Evolutionary conservation across 306 rosid species (phyloP), one percentile per base, ranked within the genome.

Genomic region (Dalbergia oliveri): DNA sequence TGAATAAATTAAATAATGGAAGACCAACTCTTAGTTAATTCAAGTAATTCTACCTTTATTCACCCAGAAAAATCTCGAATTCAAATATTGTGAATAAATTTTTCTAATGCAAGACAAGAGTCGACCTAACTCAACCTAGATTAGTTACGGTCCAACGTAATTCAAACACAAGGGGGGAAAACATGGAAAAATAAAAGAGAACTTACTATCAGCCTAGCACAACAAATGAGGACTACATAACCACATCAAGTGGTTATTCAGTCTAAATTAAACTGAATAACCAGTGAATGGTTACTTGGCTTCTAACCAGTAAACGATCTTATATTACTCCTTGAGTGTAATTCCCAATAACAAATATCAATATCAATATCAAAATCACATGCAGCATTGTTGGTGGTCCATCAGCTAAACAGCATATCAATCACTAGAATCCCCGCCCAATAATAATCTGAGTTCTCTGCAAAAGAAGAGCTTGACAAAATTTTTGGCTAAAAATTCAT

Each of bases 331-430:
- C 18, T 43, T 31, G 37, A 47, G 57, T 44, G 50, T 19, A 75
- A 60, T 68, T 59, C 49, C 37, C 72, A 72, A 19, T 21, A 39
- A 51, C 8, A 51, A 47, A 51, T 51, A 51, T 50, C 16, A 50
- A 49, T 37, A 49, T 31, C 58, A 47, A 50, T 49, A 61, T 72
- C 58, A 85, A 78, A 81, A 78, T 73, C 74, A 60, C 70, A 77
- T 14, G 23, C 18, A 53, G 9, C 54, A 16, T 21, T 74, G 26
- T 16, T 33, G n/a, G 62, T 41, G 44, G 49, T 77, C 53, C 83
- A 60, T 77, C 39, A 76, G 39, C 49, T 12, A 70, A 76, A 72
- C 9, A 81, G 63, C 76, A 57, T 81, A 34, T 83, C 66, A 45
- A 72, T 80, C 34, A 62, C 60, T 37, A 70, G 78, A 66, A 43